Percentiles rank a stretch among this genome's conserved stretches.
Evolutionary conservation across 805 yeast genomes (phyloP).

Genomic region (Candida sithepensis): DNA sequence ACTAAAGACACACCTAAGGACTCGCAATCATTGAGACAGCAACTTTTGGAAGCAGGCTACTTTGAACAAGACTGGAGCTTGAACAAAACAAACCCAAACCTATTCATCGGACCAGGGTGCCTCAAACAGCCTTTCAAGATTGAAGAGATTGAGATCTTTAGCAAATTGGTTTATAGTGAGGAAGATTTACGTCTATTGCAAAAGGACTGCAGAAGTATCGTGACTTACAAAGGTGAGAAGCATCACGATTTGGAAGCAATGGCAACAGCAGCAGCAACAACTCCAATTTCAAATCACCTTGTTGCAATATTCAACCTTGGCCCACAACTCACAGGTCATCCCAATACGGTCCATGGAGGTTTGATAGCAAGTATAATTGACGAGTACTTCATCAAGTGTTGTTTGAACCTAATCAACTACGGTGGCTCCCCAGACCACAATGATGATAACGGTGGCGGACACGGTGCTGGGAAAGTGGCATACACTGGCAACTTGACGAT

Average conservation of each 20-base stretch:
- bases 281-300: conserved; percentile 33
- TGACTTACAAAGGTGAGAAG: background rate
- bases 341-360: conserved; percentile 52
- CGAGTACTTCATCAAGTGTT: conserved; percentile 50
- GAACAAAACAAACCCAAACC: conserved; percentile 20
- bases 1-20: background rate
- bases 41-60: conserved; percentile 7
- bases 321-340: conserved; percentile 40
- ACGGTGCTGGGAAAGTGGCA: conserved; percentile 30
- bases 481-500: conserved; percentile 48
- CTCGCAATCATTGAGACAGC: background rate
- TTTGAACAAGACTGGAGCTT: conserved; percentile 16
- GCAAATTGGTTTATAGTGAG: conserved; percentile 11
- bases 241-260: background rate
- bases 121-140: conserved; percentile 19
- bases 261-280: background rate
- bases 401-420: conserved; percentile 41
- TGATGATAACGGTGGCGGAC: background rate
- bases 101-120: conserved; percentile 27
- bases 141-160: conserved; percentile 17
- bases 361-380: conserved; percentile 50
- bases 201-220: background rate
- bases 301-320: conserved; percentile 46
- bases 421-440: no score
- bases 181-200: conserved; percentile 6